phyloP scores from a whole-genome alignment of 768 basidiomycete genomes.

The Agrocybe pediades region DNA sequence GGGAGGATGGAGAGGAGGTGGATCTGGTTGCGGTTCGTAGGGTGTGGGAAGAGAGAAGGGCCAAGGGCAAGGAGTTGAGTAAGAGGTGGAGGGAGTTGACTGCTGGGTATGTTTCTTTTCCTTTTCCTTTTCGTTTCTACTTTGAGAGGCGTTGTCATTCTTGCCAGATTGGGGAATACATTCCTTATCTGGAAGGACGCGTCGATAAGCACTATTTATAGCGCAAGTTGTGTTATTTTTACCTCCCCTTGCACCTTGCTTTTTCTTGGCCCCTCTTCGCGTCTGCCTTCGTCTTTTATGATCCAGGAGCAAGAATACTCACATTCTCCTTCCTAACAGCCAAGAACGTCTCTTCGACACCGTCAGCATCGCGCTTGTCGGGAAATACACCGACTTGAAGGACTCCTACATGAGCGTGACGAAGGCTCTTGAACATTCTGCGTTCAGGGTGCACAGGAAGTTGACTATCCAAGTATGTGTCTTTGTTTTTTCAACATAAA shows the following conservation, averaged over 20 bases:
- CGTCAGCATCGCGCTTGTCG: constrained; percentile 89
- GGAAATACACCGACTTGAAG: constrained; percentile 95
- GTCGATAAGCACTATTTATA: background rate
- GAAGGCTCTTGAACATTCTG: constrained; percentile 96
- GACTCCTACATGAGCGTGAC: constrained; percentile 99
- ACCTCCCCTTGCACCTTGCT: background rate
- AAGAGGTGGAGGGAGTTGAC: constrained; percentile 85
- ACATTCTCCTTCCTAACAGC: constrained; percentile 39
- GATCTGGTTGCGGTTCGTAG: constrained; percentile 4
- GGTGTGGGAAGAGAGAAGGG: constrained; percentile 54
- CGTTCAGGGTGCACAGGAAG: constrained; percentile 87
- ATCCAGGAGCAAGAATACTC: background rate
- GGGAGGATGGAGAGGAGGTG: constrained; percentile 19
- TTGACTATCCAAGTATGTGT: constrained; percentile 72
- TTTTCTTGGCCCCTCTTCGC: background rate
- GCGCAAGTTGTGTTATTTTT: background rate
- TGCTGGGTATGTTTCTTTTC: constrained; percentile 53
- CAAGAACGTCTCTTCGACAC: constrained; percentile 91
- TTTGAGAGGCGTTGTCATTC: background rate
- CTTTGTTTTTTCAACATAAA: background rate
- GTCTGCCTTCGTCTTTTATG: background rate
- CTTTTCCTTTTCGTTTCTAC: background rate
- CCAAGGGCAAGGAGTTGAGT: constrained; percentile 66
- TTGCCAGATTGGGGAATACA: background rate
- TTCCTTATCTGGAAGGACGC: background rate